Conservation (phyloP, 768 basidiomycete species). For the Serendipita indica region DNA sequence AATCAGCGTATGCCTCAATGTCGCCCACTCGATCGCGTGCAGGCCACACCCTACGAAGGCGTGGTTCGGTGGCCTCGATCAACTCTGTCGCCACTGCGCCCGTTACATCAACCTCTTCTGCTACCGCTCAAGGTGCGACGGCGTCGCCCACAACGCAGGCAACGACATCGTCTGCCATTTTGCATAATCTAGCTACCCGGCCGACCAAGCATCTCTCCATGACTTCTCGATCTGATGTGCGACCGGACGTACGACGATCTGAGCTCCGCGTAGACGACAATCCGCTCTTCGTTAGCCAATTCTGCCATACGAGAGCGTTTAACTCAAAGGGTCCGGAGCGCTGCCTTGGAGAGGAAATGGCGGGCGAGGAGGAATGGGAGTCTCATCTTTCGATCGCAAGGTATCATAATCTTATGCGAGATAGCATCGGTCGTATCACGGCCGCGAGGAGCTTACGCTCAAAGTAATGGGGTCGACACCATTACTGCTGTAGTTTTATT, state of each 20-base stretch:
- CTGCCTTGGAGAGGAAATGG: background rate
- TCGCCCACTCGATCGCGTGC: background rate
- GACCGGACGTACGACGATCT: background rate
- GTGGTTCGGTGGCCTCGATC: background rate
- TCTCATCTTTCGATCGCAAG: background rate
- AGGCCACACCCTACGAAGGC: background rate
- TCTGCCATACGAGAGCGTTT: background rate
- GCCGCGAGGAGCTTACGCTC: too few species aligned
- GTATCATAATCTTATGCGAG: background rate
- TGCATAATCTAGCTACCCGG: background rate
- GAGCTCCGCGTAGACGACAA: too few species aligned
- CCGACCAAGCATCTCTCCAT: conserved; percentile 7
- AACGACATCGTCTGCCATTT: background rate
- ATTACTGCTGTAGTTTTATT: too few species aligned
- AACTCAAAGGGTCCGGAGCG: background rate
- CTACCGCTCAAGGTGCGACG: background rate
- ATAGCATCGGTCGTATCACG: background rate
- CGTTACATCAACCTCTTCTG: background rate
- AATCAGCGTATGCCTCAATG: background rate
- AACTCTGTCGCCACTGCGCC: conserved; percentile 3
- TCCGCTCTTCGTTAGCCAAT: background rate
- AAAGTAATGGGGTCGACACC: too few species aligned
- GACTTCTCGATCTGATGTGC: background rate
- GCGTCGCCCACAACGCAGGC: background rate
- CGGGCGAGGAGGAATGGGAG: background rate